These are phyloP conservation scores for Xylaria sp. DNA, from an alignment of 2,329 filamentous ascomycete genomes.

Conservation along the genomic window DNA sequence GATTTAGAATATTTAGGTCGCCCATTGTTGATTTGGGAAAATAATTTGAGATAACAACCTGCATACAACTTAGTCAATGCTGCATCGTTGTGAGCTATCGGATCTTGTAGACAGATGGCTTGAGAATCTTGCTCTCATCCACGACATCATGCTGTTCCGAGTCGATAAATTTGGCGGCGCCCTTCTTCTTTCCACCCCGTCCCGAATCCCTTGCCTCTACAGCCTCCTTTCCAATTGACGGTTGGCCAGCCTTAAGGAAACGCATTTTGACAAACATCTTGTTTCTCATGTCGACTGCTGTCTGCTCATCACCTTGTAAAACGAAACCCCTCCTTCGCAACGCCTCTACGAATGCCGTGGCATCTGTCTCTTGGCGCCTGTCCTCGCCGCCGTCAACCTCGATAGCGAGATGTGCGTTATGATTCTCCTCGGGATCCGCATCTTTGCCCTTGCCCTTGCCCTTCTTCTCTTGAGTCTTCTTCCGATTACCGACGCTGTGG, in stretches of 20 bases:
- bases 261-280: slow-evolving; percentile 99
- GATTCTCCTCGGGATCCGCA: slow-evolving; percentile 55
- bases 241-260: slow-evolving; percentile 83
- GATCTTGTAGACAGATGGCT: slow-evolving; percentile 96
- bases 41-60: background rate
- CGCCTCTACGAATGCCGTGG: slow-evolving; percentile 84
- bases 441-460: slow-evolving; percentile 54
- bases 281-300: slow-evolving; percentile 80
- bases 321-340: slow-evolving; percentile 82
- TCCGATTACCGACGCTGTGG: slow-evolving; percentile 75
- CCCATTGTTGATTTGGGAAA: background rate
- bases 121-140: slow-evolving; percentile 72
- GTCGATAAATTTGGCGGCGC: slow-evolving; percentile 64
- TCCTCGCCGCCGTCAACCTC: slow-evolving; percentile 72
- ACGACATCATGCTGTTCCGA: slow-evolving; percentile 64
- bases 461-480: slow-evolving; percentile 50
- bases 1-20: background rate
- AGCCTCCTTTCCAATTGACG: slow-evolving; percentile 76
- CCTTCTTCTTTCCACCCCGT: slow-evolving; percentile 42
- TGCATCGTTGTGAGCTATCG: slow-evolving; percentile 55
- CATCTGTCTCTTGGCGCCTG: slow-evolving; percentile 77
- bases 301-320: slow-evolving; percentile 67
- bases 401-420: slow-evolving; percentile 66
- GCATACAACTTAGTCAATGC: background rate
- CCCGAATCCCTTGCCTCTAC: slow-evolving; percentile 41